Percentiles rank a stretch among this genome's conserved stretches.
Conservation (phyloP, 2,329 filamentous ascomycete genomes). For the Immersiporthe knoxdaviesiana region DNA sequence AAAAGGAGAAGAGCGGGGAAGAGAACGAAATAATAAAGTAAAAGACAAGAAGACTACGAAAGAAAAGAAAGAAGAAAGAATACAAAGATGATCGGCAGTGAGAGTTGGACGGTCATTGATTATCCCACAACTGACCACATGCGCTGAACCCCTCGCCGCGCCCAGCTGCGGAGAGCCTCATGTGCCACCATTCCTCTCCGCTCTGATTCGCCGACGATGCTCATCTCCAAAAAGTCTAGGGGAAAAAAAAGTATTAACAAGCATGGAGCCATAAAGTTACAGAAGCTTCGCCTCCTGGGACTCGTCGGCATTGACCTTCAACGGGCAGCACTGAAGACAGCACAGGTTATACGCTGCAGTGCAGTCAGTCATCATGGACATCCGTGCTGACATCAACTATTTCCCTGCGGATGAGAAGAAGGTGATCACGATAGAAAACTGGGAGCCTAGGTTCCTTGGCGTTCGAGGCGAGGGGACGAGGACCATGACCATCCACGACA, state of each 20-base stretch:
- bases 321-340: not conserved
- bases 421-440: slow-evolving; percentile 11
- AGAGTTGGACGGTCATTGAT: not conserved
- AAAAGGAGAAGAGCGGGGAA: not conserved
- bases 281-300: not conserved
- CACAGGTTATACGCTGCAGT: not conserved
- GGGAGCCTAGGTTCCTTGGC: slow-evolving; percentile 14
- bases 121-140: not conserved
- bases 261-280: not conserved
- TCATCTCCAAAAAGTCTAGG: not conserved
- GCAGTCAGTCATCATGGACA: not conserved
- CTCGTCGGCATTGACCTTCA: not conserved
- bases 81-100: not conserved
- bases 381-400: slow-evolving; percentile 21
- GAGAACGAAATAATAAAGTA: not conserved
- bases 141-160: not conserved
- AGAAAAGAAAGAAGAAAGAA: not conserved
- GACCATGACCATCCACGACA: slow-evolving; percentile 14
- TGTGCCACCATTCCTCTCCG: not conserved
- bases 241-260: not conserved
- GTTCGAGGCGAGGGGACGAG: slow-evolving; percentile 6
- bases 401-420: slow-evolving; percentile 4
- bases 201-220: not conserved
- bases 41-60: not conserved
- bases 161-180: not conserved